phyloP scores from a whole-genome alignment of 2,329 filamentous ascomycete species.

The Orbilia quercus region DNA sequence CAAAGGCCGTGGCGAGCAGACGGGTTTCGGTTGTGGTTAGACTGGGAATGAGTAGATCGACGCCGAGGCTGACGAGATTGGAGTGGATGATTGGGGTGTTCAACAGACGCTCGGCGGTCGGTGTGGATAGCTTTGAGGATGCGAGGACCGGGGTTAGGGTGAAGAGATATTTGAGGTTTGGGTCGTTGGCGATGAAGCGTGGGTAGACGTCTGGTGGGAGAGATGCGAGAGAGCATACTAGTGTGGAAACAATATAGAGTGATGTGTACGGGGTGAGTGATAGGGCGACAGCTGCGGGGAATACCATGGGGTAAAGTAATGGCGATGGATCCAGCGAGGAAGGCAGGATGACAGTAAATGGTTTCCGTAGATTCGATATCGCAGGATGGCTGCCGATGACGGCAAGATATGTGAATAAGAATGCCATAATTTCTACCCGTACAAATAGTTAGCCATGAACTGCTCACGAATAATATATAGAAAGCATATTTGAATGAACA shows the following conservation, averaged over 20 bases:
- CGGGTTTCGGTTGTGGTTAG: slow-evolving; percentile 76
- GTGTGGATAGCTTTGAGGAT: slow-evolving; percentile 19
- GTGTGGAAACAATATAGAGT: slow-evolving; percentile 57
- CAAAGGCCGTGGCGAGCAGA: slow-evolving; percentile 81
- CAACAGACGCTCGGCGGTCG: slow-evolving; percentile 54
- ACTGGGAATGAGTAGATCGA: slow-evolving; percentile 58
- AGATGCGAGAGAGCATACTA: slow-evolving; percentile 58
- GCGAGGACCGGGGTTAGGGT: slow-evolving; percentile 58
- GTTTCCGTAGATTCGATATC: slow-evolving; percentile 44
- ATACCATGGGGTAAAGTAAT: slow-evolving; percentile 59
- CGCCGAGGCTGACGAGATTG: slow-evolving; percentile 57
- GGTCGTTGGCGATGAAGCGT: slow-evolving; percentile 56
- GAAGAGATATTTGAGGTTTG: slow-evolving; percentile 58
- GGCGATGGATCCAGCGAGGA: slow-evolving; percentile 59
- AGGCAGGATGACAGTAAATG: slow-evolving; percentile 58
- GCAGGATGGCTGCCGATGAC: slow-evolving; percentile 46
- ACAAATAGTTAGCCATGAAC: slow-evolving; percentile 14
- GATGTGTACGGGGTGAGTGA: slow-evolving; percentile 58
- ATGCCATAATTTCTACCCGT: slow-evolving; percentile 28
- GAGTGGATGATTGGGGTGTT: slow-evolving; percentile 59
- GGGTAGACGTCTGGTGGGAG: slow-evolving; percentile 57
- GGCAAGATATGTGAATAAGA: slow-evolving; percentile 46
- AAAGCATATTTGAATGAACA: slow-evolving; percentile 43
- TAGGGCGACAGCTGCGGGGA: slow-evolving; percentile 58
- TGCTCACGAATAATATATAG: no score